Evolutionary conservation across 805 yeast species (phyloP).

Genomic region (Yarrowia phangngaensis): DNA sequence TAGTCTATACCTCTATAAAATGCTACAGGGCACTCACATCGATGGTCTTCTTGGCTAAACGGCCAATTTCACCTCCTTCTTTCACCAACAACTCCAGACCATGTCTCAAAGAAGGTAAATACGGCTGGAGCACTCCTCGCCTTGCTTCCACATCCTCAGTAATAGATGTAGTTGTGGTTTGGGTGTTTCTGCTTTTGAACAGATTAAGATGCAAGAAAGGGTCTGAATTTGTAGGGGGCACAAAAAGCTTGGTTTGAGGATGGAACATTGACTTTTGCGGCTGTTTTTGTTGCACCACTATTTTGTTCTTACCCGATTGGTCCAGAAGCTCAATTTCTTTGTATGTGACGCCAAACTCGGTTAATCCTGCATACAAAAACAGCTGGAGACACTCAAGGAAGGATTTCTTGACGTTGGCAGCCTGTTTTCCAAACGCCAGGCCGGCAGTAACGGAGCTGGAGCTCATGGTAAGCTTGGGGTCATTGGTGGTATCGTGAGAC

Average conservation of each 20-base stretch:
- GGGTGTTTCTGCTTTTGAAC: constrained; percentile 4
- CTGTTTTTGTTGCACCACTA: constrained; percentile 1
- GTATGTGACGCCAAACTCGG: constrained; percentile 4
- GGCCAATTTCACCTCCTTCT: constrained; percentile 73
- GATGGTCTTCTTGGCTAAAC: constrained; percentile 40
- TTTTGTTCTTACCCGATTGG: neutral
- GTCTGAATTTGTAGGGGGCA: constrained; percentile 39
- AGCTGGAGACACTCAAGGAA: constrained; percentile 45
- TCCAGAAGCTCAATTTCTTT: constrained; percentile 16
- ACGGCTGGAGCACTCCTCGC: constrained; percentile 51
- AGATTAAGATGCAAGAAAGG: constrained; percentile 35
- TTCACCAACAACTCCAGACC: constrained; percentile 52
- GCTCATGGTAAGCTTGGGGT: constrained; percentile 32
- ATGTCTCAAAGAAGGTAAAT: constrained; percentile 46
- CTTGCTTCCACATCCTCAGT: constrained; percentile 63
- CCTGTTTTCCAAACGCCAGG: constrained; percentile 33
- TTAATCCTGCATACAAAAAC: constrained; percentile 41
- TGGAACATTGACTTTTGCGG: constrained; percentile 39
- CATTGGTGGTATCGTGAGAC: constrained; percentile 45
- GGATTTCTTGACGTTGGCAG: constrained; percentile 36
- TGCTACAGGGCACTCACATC: too few relatives aligned
- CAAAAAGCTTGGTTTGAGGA: constrained; percentile 29
- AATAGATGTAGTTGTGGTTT: constrained; percentile 35
- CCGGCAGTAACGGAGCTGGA: constrained; percentile 39
- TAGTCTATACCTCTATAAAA: too few relatives aligned